Evolutionary conservation across 1,139 yeast genomes (phyloP).

Genomic region (Spencermartinsiella ligniputridi): DNA sequence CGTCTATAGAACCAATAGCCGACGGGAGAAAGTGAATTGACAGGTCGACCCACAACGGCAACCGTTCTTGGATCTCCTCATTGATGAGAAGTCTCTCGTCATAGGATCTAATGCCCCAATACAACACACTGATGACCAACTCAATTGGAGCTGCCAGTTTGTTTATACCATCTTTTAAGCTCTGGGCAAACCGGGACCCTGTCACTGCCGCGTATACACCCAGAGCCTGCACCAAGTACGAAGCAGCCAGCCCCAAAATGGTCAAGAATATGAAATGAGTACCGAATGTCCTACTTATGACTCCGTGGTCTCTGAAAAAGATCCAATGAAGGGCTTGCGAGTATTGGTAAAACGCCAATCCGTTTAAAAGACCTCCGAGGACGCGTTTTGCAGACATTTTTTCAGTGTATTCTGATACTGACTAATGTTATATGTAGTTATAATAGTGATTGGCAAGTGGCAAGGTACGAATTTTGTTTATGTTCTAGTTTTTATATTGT

Average conservation of each 20-base stretch:
- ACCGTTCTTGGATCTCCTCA: conserved; percentile 22
- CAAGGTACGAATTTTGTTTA: too few relatives aligned
- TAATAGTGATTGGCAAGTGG: too few relatives aligned
- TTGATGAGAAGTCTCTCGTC: conserved; percentile 25
- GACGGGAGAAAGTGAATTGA: conserved; percentile 32
- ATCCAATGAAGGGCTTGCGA: neutral
- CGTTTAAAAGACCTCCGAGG: neutral
- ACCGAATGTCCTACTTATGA: conserved; percentile 18
- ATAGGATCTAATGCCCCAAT: conserved; percentile 30
- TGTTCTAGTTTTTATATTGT: too few relatives aligned
- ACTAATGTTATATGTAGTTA: too few relatives aligned
- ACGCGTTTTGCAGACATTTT: neutral
- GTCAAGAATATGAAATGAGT: conserved; percentile 33
- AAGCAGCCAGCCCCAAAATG: conserved; percentile 26
- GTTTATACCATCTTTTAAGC: conserved; percentile 21
- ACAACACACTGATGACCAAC: conserved; percentile 28
- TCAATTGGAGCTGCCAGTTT: conserved; percentile 31
- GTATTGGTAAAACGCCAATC: neutral
- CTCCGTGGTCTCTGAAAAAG: conserved; percentile 1
- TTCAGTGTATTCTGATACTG: neutral
- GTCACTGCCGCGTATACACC: conserved; percentile 26
- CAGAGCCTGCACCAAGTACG: conserved; percentile 25
- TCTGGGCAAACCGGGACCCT: conserved; percentile 15
- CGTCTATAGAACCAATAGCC: conserved; percentile 24
- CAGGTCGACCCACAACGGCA: conserved; percentile 27